phyloP scores from a whole-genome alignment of 768 basidiomycete genomes.

The Suillus subalutaceus region DNA sequence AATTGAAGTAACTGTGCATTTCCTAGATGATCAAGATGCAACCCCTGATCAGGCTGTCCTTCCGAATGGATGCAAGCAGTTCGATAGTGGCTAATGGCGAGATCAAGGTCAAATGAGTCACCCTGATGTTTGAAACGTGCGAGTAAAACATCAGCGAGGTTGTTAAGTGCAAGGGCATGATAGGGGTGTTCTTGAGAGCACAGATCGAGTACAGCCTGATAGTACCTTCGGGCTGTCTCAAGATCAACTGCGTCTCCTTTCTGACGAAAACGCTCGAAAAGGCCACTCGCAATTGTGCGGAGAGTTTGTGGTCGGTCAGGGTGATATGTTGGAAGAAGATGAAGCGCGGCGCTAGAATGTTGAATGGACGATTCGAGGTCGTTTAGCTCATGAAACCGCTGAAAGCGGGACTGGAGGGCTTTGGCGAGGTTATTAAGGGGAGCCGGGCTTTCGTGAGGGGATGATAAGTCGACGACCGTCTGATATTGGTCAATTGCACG shows the following conservation, averaged over 20 bases:
- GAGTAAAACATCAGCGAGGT: slow-evolving; percentile 30
- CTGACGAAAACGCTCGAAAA: slow-evolving; percentile 26
- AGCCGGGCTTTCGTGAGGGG: not conserved
- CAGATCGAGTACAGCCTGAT: slow-evolving; percentile 24
- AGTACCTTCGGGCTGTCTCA: slow-evolving; percentile 29
- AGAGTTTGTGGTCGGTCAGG: slow-evolving; percentile 21
- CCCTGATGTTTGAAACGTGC: slow-evolving; percentile 28
- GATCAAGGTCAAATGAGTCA: slow-evolving; percentile 29
- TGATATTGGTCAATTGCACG: slow-evolving; percentile 19
- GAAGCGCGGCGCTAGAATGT: slow-evolving; percentile 22
- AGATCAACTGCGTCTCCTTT: slow-evolving; percentile 25
- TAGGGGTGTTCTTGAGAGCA: slow-evolving; percentile 17
- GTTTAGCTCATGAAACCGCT: slow-evolving; percentile 6
- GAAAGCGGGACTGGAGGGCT: not conserved
- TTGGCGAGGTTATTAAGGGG: not conserved
- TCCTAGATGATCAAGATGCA: slow-evolving; percentile 25
- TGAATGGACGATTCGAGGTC: slow-evolving; percentile 29
- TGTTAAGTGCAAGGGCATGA: slow-evolving; percentile 21
- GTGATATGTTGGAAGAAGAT: slow-evolving; percentile 19
- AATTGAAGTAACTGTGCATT: slow-evolving; percentile 25
- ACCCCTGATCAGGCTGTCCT: slow-evolving; percentile 17
- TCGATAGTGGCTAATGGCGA: slow-evolving; percentile 28
- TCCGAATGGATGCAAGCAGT: slow-evolving; percentile 22
- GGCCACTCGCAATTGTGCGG: slow-evolving; percentile 26
- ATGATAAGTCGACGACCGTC: not conserved